Evolutionary conservation across 2,329 filamentous ascomycete species (phyloP), one percentile per base, ranked within the genome.

Genomic region (Ceratocystis albifundus): DNA sequence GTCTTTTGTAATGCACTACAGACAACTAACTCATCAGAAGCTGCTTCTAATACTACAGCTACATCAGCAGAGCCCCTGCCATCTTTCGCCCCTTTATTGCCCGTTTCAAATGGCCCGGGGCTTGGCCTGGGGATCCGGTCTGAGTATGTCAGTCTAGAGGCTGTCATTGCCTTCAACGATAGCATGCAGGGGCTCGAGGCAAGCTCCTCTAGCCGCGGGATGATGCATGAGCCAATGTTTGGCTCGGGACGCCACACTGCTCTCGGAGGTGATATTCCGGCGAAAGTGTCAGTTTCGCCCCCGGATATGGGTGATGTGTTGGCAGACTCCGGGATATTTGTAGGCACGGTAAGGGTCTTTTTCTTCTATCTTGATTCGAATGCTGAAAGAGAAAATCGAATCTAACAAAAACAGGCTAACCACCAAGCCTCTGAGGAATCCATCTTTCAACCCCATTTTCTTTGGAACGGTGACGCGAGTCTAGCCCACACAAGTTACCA

Each of bases 151-250:
- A 53, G 48, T 15, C 48, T 53, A 15, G 48, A 53, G 22, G 48
- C 48, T 53, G 48, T 53, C 22, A 53, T 53, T 22, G 48, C 48
- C 48, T 53, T 53, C 2, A 53, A 53, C 48, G 25, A 53, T 10
- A 53, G 48, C 48, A 53, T 53, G 48, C 48, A 53, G 48, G 48
- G 25, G 48, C 48, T 53, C 15, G 48, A 53, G 48, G 25, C 22
- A 15, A 53, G 22, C 22, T 28, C 48, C 0, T 12, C 25, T 28
- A 15, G 48, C 20, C 22, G 48, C 25, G 48, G 48, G 20, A 53
- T 53, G 48, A 15, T 10, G 5, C 8, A 15, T 20, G 20, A 53
- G 20, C 7, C 48, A 4, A 3, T 28, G 3, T 15, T 53, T 10
- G 48, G 25, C 8, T 3, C 48, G 17, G 48, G 8, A 22, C 48